These are phyloP conservation scores for Fagus crenata DNA, from an alignment of 306 rosid species.

Conservation along the genomic window DNA sequence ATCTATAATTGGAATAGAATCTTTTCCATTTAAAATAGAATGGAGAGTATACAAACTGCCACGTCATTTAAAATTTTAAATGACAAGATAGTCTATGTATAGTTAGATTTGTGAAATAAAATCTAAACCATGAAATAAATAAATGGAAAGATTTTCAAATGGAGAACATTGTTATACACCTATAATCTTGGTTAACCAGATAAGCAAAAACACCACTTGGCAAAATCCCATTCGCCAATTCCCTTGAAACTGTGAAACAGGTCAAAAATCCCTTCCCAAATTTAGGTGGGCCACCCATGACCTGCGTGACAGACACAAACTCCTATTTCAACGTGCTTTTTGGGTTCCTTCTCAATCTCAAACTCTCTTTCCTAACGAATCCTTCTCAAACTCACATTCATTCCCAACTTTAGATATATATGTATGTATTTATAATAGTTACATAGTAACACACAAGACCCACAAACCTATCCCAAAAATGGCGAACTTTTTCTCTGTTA, in stretches of 20 bases:
- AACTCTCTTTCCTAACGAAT: not conserved
- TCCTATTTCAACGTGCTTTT: conserved; percentile 13
- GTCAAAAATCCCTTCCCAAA: not conserved
- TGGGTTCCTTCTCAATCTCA: not conserved
- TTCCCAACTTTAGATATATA: not conserved
- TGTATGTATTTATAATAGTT: no score
- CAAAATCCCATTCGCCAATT: not conserved
- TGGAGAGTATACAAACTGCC: no score
- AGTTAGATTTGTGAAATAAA: no score
- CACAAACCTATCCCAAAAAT: not conserved
- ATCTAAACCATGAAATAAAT: no score
- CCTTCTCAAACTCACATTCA: not conserved
- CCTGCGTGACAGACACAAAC: not conserved
- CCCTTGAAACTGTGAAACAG: not conserved
- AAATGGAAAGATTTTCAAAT: no score
- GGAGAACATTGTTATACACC: no score
- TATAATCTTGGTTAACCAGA: no score
- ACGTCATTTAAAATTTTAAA: no score
- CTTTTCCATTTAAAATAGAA: no score
- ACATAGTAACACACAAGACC: no score
- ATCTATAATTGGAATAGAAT: no score
- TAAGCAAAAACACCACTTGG: not conserved
- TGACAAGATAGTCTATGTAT: no score
- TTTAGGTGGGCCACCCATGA: conserved; percentile 10
- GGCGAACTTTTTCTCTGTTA: not conserved